A percentile compares a stretch with the other conserved stretches of the same genome.
These are phyloP conservation scores for Colletotrichum graminicola DNA, from an alignment of 2,329 filamentous ascomycete genomes.

Conservation along the genomic window DNA sequence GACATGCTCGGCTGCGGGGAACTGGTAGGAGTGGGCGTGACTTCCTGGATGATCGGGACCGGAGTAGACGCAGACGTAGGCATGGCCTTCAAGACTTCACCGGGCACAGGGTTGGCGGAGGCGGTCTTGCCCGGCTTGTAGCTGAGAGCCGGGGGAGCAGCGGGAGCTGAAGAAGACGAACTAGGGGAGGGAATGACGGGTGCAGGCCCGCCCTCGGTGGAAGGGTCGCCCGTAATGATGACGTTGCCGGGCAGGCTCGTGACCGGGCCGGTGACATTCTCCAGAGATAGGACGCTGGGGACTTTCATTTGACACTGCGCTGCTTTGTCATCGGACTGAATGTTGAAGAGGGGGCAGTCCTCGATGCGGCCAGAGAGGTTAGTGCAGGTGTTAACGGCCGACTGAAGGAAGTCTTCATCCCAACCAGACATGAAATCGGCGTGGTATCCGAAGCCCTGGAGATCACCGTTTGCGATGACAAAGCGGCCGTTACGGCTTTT, in stretches of 20 bases:
- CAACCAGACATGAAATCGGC: slow-evolving; percentile 87
- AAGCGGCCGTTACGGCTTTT: slow-evolving; percentile 74
- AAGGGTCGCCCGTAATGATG: slow-evolving; percentile 54
- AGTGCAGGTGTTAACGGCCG: slow-evolving; percentile 82
- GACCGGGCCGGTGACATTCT: slow-evolving; percentile 70
- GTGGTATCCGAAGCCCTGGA: slow-evolving; percentile 80
- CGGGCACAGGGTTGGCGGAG: slow-evolving; percentile 53
- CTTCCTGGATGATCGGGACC: slow-evolving; percentile 49
- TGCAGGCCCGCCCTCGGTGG: slow-evolving; percentile 37
- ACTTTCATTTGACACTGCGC: slow-evolving; percentile 73
- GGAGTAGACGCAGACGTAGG: slow-evolving; percentile 16
- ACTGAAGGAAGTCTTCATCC: slow-evolving; percentile 76
- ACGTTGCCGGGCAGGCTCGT: slow-evolving; percentile 75
- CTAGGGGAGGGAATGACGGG: slow-evolving; percentile 33
- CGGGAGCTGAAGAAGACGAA: slow-evolving; percentile 35
- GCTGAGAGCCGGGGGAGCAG: slow-evolving; percentile 50
- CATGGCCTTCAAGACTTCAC: slow-evolving; percentile 57
- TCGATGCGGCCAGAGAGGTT: slow-evolving; percentile 74
- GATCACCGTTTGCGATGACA: slow-evolving; percentile 82
- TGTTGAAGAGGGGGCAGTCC: slow-evolving; percentile 81
- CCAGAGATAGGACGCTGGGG: slow-evolving; percentile 66
- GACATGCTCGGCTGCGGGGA: slow-evolving; percentile 43
- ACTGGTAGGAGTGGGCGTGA: slow-evolving; percentile 44
- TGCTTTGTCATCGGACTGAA: slow-evolving; percentile 74
- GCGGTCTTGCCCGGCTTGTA: slow-evolving; percentile 54